phyloP scores from a whole-genome alignment of 1,139 yeast genomes.

The Yamadazyma conglobata region DNA sequence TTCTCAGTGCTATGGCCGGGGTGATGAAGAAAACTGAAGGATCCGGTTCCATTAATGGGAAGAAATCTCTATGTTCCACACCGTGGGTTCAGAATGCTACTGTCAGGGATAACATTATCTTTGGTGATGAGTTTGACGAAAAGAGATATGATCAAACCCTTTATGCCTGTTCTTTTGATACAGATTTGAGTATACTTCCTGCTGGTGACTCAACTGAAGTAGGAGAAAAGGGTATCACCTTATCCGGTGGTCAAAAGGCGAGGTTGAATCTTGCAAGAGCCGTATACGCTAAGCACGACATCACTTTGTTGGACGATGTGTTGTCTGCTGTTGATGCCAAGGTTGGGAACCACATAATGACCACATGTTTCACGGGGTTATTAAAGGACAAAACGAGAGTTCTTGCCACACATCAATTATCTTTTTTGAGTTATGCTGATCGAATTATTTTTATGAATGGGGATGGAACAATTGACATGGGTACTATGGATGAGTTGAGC shows the following conservation, averaged over 20 bases:
- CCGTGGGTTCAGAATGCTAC: conserved; percentile 48
- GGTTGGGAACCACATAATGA: conserved; percentile 45
- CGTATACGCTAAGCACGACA: conserved; percentile 38
- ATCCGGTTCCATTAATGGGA: conserved; percentile 27
- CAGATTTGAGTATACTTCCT: conserved; percentile 36
- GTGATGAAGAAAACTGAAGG: conserved; percentile 48
- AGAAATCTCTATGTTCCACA: conserved; percentile 47
- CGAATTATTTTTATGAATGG: conserved; percentile 35
- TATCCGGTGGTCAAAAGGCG: conserved; percentile 51
- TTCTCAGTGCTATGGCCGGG: conserved; percentile 53
- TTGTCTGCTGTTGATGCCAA: conserved; percentile 50
- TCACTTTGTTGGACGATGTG: conserved; percentile 44
- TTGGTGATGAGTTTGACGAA: conserved; percentile 28
- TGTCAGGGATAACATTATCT: conserved; percentile 36
- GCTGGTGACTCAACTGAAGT: conserved; percentile 47
- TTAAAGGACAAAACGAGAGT: conserved; percentile 36
- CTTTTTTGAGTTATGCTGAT: conserved; percentile 39
- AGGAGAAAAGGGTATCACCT: conserved; percentile 48
- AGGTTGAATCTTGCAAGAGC: conserved; percentile 46
- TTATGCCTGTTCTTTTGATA: conserved; percentile 34
- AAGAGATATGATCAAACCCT: conserved; percentile 26
- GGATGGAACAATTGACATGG: conserved; percentile 35
- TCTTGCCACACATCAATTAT: conserved; percentile 44
- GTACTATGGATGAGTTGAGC: conserved; percentile 36
- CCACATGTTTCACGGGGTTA: conserved; percentile 33